A percentile compares a stretch with the other conserved stretches of the same genome.
These are phyloP conservation scores for Porosira glacialis DNA, from an alignment of 352 stramenopile species.

Conservation along the genomic window DNA sequence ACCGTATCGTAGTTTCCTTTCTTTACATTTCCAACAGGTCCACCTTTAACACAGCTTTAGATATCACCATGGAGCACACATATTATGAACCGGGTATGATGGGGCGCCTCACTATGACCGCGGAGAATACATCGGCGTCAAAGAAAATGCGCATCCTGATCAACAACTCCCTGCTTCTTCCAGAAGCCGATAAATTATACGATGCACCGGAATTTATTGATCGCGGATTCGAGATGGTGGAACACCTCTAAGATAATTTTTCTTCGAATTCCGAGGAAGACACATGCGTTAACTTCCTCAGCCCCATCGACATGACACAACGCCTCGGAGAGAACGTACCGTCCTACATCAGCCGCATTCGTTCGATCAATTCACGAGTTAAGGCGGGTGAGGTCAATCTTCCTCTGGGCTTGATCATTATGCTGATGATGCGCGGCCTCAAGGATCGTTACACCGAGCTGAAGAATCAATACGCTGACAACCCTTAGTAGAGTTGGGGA, in stretches of 20 bases:
- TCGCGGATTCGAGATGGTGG: background rate
- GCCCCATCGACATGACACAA: background rate
- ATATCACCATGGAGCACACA: background rate
- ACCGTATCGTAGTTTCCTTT: no score
- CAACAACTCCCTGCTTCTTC: background rate
- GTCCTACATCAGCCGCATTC: background rate
- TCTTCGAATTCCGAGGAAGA: background rate
- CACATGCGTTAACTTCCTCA: background rate
- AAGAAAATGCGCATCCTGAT: background rate
- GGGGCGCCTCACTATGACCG: background rate
- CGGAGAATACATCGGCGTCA: background rate
- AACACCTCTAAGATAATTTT: background rate
- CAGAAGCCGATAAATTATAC: background rate
- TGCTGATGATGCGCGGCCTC: background rate
- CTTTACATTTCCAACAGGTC: no score
- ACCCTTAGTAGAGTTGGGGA: no score
- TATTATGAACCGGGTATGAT: background rate
- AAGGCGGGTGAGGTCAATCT: background rate
- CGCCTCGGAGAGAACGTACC: background rate
- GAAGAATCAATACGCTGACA: no score
- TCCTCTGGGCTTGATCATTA: background rate
- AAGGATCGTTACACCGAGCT: no score
- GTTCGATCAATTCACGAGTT: background rate
- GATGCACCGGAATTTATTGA: background rate
- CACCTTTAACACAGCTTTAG: no score